Percentiles rank a stretch among this genome's conserved stretches.
These are phyloP conservation scores for Akanthomyces lecanii DNA, from an alignment of 2,329 filamentous ascomycete species.

Conservation along the genomic window DNA sequence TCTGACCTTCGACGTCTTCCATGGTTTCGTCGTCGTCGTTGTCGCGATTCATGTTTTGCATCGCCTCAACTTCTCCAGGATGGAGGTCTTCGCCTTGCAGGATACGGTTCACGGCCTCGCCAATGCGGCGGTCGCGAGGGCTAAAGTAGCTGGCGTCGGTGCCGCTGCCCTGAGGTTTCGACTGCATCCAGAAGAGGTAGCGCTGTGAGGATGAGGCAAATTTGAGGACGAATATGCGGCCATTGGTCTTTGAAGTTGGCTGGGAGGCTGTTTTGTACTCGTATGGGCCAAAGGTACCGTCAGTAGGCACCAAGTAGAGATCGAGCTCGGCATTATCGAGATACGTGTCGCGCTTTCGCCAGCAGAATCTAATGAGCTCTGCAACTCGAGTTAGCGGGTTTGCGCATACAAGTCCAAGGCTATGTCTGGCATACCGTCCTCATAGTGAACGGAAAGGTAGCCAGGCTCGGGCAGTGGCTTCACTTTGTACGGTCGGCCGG, in stretches of 20 bases:
- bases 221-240: slow-evolving; percentile 88
- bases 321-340: slow-evolving; percentile 76
- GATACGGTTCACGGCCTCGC: slow-evolving; percentile 77
- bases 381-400: slow-evolving; percentile 9
- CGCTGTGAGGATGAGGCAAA: slow-evolving; percentile 89
- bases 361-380: slow-evolving; percentile 96
- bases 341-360: slow-evolving; percentile 73
- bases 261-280: slow-evolving; percentile 54
- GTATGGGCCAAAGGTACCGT: slow-evolving; percentile 84
- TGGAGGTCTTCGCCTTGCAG: slow-evolving; percentile 88
- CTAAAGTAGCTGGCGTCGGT: slow-evolving; percentile 76
- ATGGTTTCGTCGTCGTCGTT: slow-evolving; percentile 60
- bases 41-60: slow-evolving; percentile 50
- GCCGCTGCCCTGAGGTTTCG: slow-evolving; percentile 69
- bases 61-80: slow-evolving; percentile 66
- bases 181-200: slow-evolving; percentile 95
- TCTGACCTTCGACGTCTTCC: slow-evolving; percentile 63
- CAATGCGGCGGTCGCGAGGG: slow-evolving; percentile 78
- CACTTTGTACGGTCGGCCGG: slow-evolving; percentile 61
- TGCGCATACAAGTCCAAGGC: neutral
- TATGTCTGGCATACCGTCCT: slow-evolving; percentile 62
- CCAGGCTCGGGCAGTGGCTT: slow-evolving; percentile 69
- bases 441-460: slow-evolving; percentile 87
- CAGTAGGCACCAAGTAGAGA: slow-evolving; percentile 87
- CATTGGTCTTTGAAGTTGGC: slow-evolving; percentile 65